Conservation (phyloP, 768 basidiomycete species). For the Trichaptum fuscoviolaceum region DNA sequence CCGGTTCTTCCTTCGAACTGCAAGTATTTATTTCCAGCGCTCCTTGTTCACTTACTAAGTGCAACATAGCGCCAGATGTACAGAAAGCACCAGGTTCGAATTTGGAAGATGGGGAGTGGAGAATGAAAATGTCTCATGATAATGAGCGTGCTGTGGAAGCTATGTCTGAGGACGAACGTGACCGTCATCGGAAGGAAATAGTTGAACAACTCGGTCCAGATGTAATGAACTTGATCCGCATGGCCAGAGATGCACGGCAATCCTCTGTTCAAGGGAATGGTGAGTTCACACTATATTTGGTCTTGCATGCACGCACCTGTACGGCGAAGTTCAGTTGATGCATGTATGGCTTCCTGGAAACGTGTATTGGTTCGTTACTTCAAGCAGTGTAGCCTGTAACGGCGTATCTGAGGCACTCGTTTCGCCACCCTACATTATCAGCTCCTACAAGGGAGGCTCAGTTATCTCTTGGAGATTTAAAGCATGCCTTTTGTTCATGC, state of each 20-base stretch:
- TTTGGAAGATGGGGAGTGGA: slow-evolving; percentile 35
- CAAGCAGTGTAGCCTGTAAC: background rate
- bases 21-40: slow-evolving; percentile 1
- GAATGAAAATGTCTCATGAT: slow-evolving; percentile 56
- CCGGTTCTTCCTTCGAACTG: slow-evolving; percentile 24
- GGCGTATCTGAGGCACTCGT: background rate
- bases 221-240: slow-evolving; percentile 56
- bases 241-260: slow-evolving; percentile 45
- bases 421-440: background rate
- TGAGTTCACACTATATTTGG: slow-evolving; percentile 1
- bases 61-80: background rate
- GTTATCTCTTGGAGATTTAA: background rate
- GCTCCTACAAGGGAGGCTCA: background rate
- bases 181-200: slow-evolving; percentile 59
- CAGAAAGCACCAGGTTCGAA: slow-evolving; percentile 9
- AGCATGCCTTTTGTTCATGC: background rate
- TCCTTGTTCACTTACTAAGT: slow-evolving; percentile 1
- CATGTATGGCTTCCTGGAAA: background rate
- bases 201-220: slow-evolving; percentile 67
- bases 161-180: slow-evolving; percentile 71
- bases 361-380: background rate
- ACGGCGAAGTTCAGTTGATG: background rate
- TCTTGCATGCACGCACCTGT: background rate
- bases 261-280: slow-evolving; percentile 15
- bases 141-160: slow-evolving; percentile 55